phyloP scores from a whole-genome alignment of 2,329 filamentous ascomycete genomes.

The Cadophora sp. region DNA sequence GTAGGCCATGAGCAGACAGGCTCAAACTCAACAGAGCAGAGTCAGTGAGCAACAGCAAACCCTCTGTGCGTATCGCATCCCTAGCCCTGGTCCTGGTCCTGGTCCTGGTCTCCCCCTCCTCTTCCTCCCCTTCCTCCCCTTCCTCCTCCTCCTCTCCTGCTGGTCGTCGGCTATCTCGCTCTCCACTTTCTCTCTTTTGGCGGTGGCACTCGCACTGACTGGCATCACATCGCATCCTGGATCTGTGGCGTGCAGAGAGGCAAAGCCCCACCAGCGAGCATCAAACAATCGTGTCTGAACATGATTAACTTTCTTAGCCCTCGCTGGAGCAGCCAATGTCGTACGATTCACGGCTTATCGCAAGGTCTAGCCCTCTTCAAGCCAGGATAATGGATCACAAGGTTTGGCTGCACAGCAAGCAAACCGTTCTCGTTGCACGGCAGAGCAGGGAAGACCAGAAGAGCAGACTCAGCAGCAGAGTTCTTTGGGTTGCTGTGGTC shows the following conservation, averaged over 20 bases:
- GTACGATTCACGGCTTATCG: slow-evolving; percentile 16
- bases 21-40: not conserved
- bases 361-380: slow-evolving; percentile 11
- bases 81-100: not conserved
- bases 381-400: slow-evolving; percentile 8
- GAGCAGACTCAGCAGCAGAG: not conserved
- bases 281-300: not conserved
- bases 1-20: not conserved
- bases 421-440: slow-evolving; percentile 6
- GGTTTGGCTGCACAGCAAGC: slow-evolving; percentile 9
- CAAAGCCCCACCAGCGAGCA: not conserved
- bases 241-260: not conserved
- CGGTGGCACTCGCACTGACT: not conserved
- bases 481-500: not conserved
- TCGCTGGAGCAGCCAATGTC: not conserved
- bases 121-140: not conserved
- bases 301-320: slow-evolving; percentile 3
- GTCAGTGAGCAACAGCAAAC: slow-evolving; percentile 10
- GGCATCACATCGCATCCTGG: slow-evolving; percentile 2
- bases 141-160: not conserved
- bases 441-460: not conserved
- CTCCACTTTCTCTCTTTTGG: not conserved
- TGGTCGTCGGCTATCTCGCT: not conserved
- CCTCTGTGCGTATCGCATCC: slow-evolving; percentile 5
- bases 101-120: not conserved